These are phyloP conservation scores for Ampelocalamus luodianensis DNA, from an alignment of 176 grass and related monocot species.

Conservation along the genomic window DNA sequence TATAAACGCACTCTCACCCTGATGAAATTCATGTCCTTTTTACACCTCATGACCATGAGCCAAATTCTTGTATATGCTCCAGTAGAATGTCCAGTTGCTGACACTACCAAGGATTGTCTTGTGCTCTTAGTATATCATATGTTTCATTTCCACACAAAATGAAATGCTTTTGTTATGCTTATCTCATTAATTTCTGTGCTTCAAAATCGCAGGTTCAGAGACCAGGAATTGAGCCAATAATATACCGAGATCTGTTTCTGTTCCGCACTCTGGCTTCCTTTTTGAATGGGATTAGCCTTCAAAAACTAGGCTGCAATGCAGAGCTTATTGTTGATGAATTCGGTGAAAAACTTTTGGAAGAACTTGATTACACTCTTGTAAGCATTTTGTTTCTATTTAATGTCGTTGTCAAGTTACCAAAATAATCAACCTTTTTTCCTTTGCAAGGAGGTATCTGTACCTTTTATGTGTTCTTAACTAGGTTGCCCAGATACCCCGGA, in stretches of 20 bases:
- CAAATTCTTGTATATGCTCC: neutral
- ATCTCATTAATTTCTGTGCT: neutral
- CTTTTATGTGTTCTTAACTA: neutral
- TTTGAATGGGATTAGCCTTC: slow-evolving; percentile 95
- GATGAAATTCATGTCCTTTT: neutral
- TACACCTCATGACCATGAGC: neutral
- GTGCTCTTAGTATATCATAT: neutral
- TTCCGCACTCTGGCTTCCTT: slow-evolving; percentile 94
- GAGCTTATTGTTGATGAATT: slow-evolving; percentile 99
- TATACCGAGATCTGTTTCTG: slow-evolving; percentile 94
- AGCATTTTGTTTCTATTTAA: slow-evolving; percentile 44
- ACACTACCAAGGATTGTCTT: neutral
- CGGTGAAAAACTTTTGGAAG: slow-evolving; percentile 97
- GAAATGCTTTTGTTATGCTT: neutral
- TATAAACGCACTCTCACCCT: neutral
- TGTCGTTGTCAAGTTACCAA: neutral
- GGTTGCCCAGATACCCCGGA: no score
- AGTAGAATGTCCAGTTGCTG: neutral
- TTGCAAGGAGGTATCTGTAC: neutral
- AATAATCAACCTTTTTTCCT: neutral
- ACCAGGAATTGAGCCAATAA: slow-evolving; percentile 97
- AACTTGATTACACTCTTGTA: slow-evolving; percentile 99
- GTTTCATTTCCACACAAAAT: neutral
- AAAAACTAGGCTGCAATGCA: slow-evolving; percentile 98
- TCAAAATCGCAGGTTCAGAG: slow-evolving; percentile 73